Conservation (phyloP, 129 eudicot genomes). For the Artemisia argyi region DNA sequence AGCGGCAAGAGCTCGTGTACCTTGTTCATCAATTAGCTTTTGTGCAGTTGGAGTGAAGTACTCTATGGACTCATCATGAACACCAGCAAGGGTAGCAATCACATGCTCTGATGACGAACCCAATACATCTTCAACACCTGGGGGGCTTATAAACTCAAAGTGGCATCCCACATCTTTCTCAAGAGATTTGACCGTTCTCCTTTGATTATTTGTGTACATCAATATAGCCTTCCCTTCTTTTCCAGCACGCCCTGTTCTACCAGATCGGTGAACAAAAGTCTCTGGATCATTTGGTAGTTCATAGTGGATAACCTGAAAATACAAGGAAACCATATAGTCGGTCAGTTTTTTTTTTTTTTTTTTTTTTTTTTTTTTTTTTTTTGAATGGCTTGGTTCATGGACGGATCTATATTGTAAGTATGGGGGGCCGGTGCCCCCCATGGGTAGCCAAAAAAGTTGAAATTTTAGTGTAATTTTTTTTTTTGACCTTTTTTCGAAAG, state of each 20-base stretch:
- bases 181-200: conserved; percentile 71
- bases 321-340: neutral
- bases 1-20: conserved; percentile 90
- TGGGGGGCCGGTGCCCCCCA: no score
- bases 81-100: conserved; percentile 77
- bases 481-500: no score
- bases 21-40: conserved; percentile 66
- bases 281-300: conserved; percentile 92
- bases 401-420: no score
- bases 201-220: conserved; percentile 77
- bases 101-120: conserved; percentile 86
- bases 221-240: conserved; percentile 80
- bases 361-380: no score
- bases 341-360: no score
- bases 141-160: conserved; percentile 69
- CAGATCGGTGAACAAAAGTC: conserved; percentile 97
- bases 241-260: conserved; percentile 99
- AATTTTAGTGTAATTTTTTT: no score
- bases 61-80: conserved; percentile 74
- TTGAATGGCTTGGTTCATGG: no score
- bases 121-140: conserved; percentile 68
- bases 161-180: conserved; percentile 87
- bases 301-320: conserved; percentile 76
- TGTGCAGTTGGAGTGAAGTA: conserved; percentile 90
- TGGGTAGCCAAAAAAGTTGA: no score